These are phyloP conservation scores for Phytopythium kandeliae DNA, from an alignment of 352 stramenopile genomes.

Conservation along the genomic window DNA sequence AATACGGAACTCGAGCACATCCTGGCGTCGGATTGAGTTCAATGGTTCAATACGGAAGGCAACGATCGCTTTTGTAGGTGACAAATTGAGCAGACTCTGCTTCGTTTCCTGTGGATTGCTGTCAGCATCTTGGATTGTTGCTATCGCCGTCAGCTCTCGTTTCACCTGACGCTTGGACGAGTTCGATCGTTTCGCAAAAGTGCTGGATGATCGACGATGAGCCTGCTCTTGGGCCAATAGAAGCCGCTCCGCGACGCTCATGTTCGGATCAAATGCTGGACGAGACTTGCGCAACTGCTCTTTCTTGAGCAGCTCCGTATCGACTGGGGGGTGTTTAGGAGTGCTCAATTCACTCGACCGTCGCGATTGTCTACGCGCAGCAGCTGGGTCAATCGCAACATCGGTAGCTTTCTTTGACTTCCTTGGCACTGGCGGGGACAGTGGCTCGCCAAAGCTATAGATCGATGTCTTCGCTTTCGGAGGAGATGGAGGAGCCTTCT, in stretches of 20 bases:
- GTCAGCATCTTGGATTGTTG: background rate
- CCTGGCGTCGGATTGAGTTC: constrained; percentile 6
- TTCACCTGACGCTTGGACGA: background rate
- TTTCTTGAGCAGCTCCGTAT: constrained; percentile 48
- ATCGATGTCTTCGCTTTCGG: constrained; percentile 39
- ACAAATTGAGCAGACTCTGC: constrained; percentile 8
- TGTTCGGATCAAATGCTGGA: constrained; percentile 48
- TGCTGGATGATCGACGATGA: constrained; percentile 17
- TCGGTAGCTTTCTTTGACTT: constrained; percentile 26
- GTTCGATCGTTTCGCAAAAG: constrained; percentile 6
- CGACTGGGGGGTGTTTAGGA: constrained; percentile 51
- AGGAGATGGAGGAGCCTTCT: constrained; percentile 52
- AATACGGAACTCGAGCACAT: constrained; percentile 17
- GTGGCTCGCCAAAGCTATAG: constrained; percentile 42
- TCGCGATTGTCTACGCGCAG: constrained; percentile 47
- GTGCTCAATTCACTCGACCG: constrained; percentile 57
- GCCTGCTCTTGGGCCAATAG: constrained; percentile 47
- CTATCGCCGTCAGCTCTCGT: background rate
- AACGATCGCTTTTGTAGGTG: constrained; percentile 23
- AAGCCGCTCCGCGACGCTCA: constrained; percentile 64
- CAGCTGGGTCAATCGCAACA: constrained; percentile 17
- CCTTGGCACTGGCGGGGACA: constrained; percentile 23
- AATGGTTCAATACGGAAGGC: constrained; percentile 40
- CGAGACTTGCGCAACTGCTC: constrained; percentile 58
- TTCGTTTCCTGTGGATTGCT: no score